Percentiles rank a stretch among this genome's conserved stretches.
phyloP scores from a whole-genome alignment of 1,284 basidiomycete species.

The Papiliotrema terrestris region DNA sequence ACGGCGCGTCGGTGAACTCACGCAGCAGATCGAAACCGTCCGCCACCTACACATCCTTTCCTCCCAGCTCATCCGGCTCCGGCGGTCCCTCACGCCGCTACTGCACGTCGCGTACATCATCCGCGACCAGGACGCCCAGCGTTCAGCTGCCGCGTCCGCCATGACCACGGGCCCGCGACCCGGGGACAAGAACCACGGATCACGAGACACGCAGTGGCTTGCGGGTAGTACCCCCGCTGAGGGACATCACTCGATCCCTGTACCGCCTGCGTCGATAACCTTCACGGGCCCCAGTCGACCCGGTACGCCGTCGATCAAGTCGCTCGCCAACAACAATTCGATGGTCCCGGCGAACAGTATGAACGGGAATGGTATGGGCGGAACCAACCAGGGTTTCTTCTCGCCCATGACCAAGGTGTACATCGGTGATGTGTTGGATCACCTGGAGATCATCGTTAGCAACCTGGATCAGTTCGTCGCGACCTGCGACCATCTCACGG shows the following conservation, averaged over 20 bases:
- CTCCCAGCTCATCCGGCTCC: conserved; percentile 46
- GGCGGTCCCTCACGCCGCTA: conserved; percentile 41
- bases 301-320: not conserved
- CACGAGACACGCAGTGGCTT: conserved; percentile 5
- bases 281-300: not conserved
- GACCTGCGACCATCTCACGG: conserved; percentile 47
- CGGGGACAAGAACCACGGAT: conserved; percentile 5
- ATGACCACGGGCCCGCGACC: conserved; percentile 13
- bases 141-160: conserved; percentile 36
- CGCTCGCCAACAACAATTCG: not conserved
- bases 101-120: conserved; percentile 44
- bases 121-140: conserved; percentile 44
- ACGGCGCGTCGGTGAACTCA: not conserved
- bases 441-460: conserved; percentile 46
- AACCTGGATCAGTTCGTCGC: conserved; percentile 45
- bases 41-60: conserved; percentile 47
- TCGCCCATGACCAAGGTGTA: conserved; percentile 42
- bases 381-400: conserved; percentile 31
- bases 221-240: not conserved
- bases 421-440: conserved; percentile 46
- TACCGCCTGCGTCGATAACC: not conserved
- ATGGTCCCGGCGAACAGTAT: not conserved
- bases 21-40: conserved; percentile 44
- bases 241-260: not conserved
- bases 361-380: not conserved